Conservation (phyloP, 1,139 yeast genomes). For the Meyerozyma guilliermondii region DNA sequence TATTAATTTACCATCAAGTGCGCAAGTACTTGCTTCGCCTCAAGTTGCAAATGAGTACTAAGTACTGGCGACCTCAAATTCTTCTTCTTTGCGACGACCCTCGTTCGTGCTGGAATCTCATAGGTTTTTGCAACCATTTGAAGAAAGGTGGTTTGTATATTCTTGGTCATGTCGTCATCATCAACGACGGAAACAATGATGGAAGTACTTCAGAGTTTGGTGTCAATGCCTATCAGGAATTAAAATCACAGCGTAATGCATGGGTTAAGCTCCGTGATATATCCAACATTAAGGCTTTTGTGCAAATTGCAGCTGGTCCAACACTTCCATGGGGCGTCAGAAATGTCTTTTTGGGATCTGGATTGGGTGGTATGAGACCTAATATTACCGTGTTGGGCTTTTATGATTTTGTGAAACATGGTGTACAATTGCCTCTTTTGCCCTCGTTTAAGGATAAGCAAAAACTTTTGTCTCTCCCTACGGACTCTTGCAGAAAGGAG, state of each 20-base stretch:
- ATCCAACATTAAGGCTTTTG: constrained; percentile 81
- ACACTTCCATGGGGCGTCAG: constrained; percentile 94
- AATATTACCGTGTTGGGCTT: constrained; percentile 90
- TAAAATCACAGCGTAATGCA: constrained; percentile 67
- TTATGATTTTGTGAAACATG: constrained; percentile 55
- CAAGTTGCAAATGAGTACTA: constrained; percentile 82
- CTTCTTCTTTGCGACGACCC: constrained; percentile 86
- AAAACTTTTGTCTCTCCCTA: constrained; percentile 49
- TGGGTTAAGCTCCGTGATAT: constrained; percentile 81
- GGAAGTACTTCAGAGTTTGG: constrained; percentile 21
- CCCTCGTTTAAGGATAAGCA: constrained; percentile 14
- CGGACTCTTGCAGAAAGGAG: constrained; percentile 75
- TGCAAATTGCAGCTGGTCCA: constrained; percentile 86
- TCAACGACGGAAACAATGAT: constrained; percentile 35
- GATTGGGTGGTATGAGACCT: constrained; percentile 96
- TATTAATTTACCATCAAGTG: constrained; percentile 91
- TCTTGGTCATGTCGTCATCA: constrained; percentile 82
- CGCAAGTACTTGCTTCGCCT: constrained; percentile 79
- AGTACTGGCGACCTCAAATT: constrained; percentile 97
- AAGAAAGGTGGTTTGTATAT: constrained; percentile 93
- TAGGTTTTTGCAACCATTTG: constrained; percentile 89
- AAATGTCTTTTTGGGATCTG: constrained; percentile 86
- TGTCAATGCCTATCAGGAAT: constrained; percentile 48
- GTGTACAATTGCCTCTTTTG: constrained; percentile 24
- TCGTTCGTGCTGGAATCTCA: constrained; percentile 82